Evolutionary conservation across 352 stramenopile genomes (phyloP), one percentile per base, ranked within the genome.

Genomic region (Globisporangium lucens): DNA sequence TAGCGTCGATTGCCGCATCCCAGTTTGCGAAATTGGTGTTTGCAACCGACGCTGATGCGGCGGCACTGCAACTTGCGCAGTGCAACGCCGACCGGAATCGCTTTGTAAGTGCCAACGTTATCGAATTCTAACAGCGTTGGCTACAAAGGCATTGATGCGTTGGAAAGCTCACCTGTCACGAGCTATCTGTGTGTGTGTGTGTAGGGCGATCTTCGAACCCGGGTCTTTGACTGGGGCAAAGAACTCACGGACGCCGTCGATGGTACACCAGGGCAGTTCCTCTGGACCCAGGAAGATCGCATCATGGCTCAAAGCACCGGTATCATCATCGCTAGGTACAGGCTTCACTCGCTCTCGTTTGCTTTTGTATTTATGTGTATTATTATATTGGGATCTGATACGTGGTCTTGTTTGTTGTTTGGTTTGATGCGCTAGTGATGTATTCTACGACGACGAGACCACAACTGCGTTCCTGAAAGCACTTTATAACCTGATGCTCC

Each of bases 361-460:
- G 24, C 24, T 24, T 24, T 24, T 24, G 24, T 24, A 24, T 24
- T 24, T 24, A 24, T 24, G 24, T 24, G 24, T 24, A 24, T 0
- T 24, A 24, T 24, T 24, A 24, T 24, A 24, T 24, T 24, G 24
- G 24, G 24, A 24, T 24, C 24, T 24, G 24, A 24, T 24, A 24
- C 24, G 24, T 24, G 24, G 24, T 24, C 24, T 24, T 24, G 24
- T 24, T 24, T 24, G 38, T 30, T 56, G 27, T 27, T 13, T 65
- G 6, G 6, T 9, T 27, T 53, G n/a, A 2, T 69, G 12, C 17
- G 15, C n/a, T 36, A 91, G 83, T 36, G 82, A 91, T 27, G 79
- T 91, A 3, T 88, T 92, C 51, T 90, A 90, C 65, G 82, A 92
- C 61, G 78, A 86, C 52, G 61, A 70, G 15, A 75, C 75, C 13